Evolutionary conservation across 2,329 filamentous ascomycete genomes (phyloP).

Genomic region (Paraconiothyrium brasiliense): DNA sequence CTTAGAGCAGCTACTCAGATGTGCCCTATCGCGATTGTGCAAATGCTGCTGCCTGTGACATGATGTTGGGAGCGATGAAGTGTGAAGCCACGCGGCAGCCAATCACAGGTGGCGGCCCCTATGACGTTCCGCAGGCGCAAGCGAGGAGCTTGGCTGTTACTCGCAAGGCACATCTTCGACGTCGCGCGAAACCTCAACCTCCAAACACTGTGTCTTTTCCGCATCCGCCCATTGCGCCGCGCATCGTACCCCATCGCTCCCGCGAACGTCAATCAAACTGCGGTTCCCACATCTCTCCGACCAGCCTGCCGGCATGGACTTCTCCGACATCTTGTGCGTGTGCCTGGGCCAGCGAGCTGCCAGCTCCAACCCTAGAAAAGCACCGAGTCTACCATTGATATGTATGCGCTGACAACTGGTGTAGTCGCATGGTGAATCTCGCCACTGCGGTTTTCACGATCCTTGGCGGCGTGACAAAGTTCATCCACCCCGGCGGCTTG

Average conservation of each 20-base stretch:
- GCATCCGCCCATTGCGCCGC: slow-evolving; percentile 13
- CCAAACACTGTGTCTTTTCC: slow-evolving; percentile 21
- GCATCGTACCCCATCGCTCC: slow-evolving; percentile 12
- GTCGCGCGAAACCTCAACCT: slow-evolving; percentile 16
- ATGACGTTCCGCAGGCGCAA: slow-evolving; percentile 18
- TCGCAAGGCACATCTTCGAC: slow-evolving; percentile 12
- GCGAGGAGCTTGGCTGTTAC: slow-evolving; percentile 20
- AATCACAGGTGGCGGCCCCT: slow-evolving; percentile 6
- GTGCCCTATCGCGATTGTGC: not conserved
- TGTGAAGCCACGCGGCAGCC: not conserved
- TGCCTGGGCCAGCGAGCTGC: slow-evolving; percentile 25
- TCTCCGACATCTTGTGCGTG: slow-evolving; percentile 89
- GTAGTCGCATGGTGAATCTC: slow-evolving; percentile 93
- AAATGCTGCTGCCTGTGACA: slow-evolving; percentile 6
- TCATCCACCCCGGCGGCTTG: slow-evolving; percentile 63
- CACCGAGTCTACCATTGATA: slow-evolving; percentile 5
- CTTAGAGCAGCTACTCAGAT: not conserved
- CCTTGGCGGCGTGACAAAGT: slow-evolving; percentile 79
- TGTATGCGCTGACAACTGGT: slow-evolving; percentile 28
- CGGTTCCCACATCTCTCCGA: slow-evolving; percentile 45
- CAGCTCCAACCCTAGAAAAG: slow-evolving; percentile 2
- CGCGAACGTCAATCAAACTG: slow-evolving; percentile 34
- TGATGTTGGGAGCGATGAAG: not conserved
- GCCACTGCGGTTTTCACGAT: slow-evolving; percentile 87
- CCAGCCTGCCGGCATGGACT: slow-evolving; percentile 72